Base-by-base conservation (phyloP, 257 asterid genomes). In the Handroanthus guayacan region DNA sequence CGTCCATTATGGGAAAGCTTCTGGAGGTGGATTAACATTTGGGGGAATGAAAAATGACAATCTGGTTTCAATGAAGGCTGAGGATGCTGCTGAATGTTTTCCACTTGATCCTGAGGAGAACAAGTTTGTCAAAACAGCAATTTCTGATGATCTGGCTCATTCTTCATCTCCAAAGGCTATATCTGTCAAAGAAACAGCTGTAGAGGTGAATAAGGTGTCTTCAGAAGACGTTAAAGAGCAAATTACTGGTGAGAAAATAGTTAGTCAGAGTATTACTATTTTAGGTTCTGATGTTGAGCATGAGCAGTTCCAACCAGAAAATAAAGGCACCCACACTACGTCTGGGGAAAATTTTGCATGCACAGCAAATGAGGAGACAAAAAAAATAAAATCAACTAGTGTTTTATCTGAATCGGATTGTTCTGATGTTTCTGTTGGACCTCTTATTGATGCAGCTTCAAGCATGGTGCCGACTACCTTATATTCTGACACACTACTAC, bases 141-240 rank as follows among this genome's bases (percentile, higher is more conserved):
- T 62, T 34, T 74, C 55, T 75, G 85, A 72, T 74, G 84, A 79
- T 36, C 79, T 45, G 79, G 79, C 57, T 60, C 78, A 71, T 50
- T 62, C 83, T 38, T 39, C 64, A 41, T 73, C 88, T 78, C 73
- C 72, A 5, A 67, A 48, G 61, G 78, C 18, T 47, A 45, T 61
- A 67, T 54, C 83, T 68, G 55, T 78, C 13, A 83, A 71, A 71
- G 84, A 82, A 72, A 72, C 77, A 48, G 31, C 77, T 57, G 77
- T 71, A 54, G 89, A 83, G 76, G 84, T 82, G 72, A 85, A 80
- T 70, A 89, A 84, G 76, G 75, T 77, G 67, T 72, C 89, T 65
- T 54, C 84, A 52, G 92, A 86, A 84, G 95, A 92, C 76, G 86
- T 82, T 72, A 86, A 86, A 82, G 86, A 81, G 58, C 78, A 86